These are phyloP conservation scores for Solanum virginianum DNA, from an alignment of 257 asterid genomes.

Conservation along the genomic window DNA sequence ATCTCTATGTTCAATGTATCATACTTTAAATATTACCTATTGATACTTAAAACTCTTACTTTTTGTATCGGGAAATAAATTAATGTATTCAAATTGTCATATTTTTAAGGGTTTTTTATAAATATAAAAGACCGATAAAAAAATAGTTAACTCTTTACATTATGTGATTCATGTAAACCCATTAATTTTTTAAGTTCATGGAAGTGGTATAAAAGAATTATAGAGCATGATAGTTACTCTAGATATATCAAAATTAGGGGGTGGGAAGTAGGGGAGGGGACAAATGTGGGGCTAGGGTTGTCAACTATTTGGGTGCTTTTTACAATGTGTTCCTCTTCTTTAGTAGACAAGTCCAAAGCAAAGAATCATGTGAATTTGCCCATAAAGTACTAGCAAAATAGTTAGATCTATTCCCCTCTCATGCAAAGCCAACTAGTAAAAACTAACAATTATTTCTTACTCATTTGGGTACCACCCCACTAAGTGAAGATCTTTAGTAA, in stretches of 20 bases:
- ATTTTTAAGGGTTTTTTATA: too few species aligned
- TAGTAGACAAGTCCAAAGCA: background rate
- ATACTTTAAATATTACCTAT: too few species aligned
- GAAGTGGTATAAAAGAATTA: background rate
- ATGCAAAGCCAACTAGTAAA: constrained; percentile 5
- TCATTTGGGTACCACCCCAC: constrained; percentile 46
- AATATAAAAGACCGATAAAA: too few species aligned
- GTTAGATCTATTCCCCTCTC: background rate
- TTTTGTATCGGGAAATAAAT: too few species aligned
- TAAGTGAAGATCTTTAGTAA: constrained; percentile 15
- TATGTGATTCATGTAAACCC: too few species aligned
- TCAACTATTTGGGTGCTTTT: constrained; percentile 8
- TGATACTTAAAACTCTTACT: too few species aligned
- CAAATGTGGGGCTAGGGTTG: constrained; percentile 12
- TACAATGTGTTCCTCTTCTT: constrained; percentile 1
- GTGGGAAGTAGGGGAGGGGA: background rate
- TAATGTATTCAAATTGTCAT: too few species aligned
- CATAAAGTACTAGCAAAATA: background rate
- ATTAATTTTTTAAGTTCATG: too few species aligned
- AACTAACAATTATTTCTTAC: constrained; percentile 33
- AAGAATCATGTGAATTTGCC: background rate
- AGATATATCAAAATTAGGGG: background rate
- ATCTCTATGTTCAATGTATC: too few species aligned
- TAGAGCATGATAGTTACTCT: background rate
- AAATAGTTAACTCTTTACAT: too few species aligned